phyloP scores from a whole-genome alignment of 2,329 filamentous ascomycete species.

The Hypoxylon sp. region DNA sequence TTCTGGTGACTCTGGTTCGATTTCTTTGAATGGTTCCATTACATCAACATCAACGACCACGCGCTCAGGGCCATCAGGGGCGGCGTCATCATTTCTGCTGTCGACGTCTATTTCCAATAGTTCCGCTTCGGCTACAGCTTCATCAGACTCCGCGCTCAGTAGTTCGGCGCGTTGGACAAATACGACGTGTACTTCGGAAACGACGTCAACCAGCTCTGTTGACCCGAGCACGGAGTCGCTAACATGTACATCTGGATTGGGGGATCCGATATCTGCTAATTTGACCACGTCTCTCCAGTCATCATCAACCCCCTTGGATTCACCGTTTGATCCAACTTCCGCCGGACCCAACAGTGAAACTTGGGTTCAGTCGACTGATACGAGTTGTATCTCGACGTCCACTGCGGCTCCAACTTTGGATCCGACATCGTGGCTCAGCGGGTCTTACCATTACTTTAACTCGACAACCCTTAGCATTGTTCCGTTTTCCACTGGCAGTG shows the following conservation, averaged over 20 bases:
- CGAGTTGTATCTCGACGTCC: slow-evolving; percentile 27
- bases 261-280: not conserved
- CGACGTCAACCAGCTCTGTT: slow-evolving; percentile 11
- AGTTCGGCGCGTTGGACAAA: slow-evolving; percentile 37
- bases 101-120: slow-evolving; percentile 28
- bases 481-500: not conserved
- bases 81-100: slow-evolving; percentile 7
- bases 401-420: slow-evolving; percentile 12
- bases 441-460: slow-evolving; percentile 25
- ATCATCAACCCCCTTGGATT: slow-evolving; percentile 1
- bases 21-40: slow-evolving; percentile 12
- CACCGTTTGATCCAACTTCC: slow-evolving; percentile 11
- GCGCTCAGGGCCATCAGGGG: slow-evolving; percentile 3
- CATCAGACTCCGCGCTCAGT: slow-evolving; percentile 1
- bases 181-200: slow-evolving; percentile 20
- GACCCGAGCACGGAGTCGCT: slow-evolving; percentile 7
- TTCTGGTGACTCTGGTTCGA: slow-evolving; percentile 2
- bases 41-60: slow-evolving; percentile 3
- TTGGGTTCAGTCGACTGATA: slow-evolving; percentile 16
- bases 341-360: slow-evolving; percentile 3
- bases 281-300: slow-evolving; percentile 18
- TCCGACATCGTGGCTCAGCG: slow-evolving; percentile 1
- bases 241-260: slow-evolving; percentile 6
- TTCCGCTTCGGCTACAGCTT: slow-evolving; percentile 13
- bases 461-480: slow-evolving; percentile 8